These are phyloP conservation scores for Cryptococcus sp. DNA, from an alignment of 1,284 basidiomycete genomes.

Conservation along the genomic window DNA sequence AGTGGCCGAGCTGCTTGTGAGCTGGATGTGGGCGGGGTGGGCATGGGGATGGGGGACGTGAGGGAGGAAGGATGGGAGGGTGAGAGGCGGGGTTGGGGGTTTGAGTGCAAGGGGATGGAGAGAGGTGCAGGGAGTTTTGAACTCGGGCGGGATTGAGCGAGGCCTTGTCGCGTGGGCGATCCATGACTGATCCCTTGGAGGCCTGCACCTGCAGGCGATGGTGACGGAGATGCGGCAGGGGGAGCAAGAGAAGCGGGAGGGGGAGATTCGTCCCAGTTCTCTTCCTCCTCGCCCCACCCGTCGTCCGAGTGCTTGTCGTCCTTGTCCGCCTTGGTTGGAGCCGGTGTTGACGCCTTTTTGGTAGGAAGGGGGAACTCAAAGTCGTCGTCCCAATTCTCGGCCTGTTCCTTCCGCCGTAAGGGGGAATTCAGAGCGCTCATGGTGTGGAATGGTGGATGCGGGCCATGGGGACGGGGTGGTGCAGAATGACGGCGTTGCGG, in stretches of 20 bases:
- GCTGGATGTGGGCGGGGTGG: slow-evolving; percentile 7
- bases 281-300: slow-evolving; percentile 4
- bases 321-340: slow-evolving; percentile 3
- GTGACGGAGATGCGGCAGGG: not conserved
- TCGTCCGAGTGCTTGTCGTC: slow-evolving; percentile 19
- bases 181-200: not conserved
- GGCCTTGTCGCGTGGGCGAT: not conserved
- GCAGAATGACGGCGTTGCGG: no score
- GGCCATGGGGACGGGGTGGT: no score
- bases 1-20: slow-evolving; percentile 8
- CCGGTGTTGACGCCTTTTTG: slow-evolving; percentile 1
- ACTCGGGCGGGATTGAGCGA: not conserved
- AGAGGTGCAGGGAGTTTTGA: slow-evolving; percentile 16
- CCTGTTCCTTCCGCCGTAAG: slow-evolving; percentile 9
- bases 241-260: slow-evolving; percentile 1
- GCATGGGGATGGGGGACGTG: slow-evolving; percentile 9
- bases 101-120: slow-evolving; percentile 6
- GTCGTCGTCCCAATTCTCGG: slow-evolving; percentile 51
- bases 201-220: not conserved
- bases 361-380: slow-evolving; percentile 42
- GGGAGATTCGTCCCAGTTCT: slow-evolving; percentile 19
- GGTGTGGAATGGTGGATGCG: not conserved
- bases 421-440: not conserved
- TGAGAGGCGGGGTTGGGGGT: slow-evolving; percentile 9
- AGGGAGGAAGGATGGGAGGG: slow-evolving; percentile 13